phyloP scores from a whole-genome alignment of 139 green algal species.

The Parachlorella kessleri region DNA sequence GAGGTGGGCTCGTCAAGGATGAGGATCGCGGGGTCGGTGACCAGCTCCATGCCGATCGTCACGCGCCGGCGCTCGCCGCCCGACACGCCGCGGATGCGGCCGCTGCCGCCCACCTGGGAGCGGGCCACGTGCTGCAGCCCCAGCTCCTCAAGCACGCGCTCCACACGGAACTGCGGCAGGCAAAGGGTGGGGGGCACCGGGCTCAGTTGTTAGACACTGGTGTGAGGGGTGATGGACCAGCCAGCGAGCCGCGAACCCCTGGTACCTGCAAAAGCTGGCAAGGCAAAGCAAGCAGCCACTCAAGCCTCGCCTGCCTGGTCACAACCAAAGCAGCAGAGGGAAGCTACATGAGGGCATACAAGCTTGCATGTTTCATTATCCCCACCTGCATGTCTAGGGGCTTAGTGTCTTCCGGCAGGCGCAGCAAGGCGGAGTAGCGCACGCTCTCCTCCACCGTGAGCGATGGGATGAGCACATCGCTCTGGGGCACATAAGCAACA shows the following conservation, averaged over 20 bases:
- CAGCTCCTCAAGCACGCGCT: slow-evolving; percentile 53
- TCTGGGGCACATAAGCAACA: slow-evolving; percentile 76
- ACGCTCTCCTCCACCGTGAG: slow-evolving; percentile 81
- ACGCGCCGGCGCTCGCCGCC: slow-evolving; percentile 55
- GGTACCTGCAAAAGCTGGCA: too few relatives aligned
- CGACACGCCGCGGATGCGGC: slow-evolving; percentile 40
- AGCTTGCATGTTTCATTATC: too few relatives aligned
- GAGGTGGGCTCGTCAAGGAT: slow-evolving; percentile 63
- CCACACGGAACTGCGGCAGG: slow-evolving; percentile 41
- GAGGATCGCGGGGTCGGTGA: slow-evolving; percentile 59
- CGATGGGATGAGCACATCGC: slow-evolving; percentile 69
- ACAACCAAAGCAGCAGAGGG: too few relatives aligned
- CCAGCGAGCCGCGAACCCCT: too few relatives aligned
- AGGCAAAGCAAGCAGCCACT: too few relatives aligned
- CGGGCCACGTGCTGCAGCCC: slow-evolving; percentile 47
- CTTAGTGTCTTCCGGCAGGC: slow-evolving; percentile 49
- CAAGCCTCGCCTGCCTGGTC: too few relatives aligned
- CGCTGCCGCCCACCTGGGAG: slow-evolving; percentile 43
- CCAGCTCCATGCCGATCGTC: slow-evolving; percentile 80
- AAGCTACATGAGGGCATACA: too few relatives aligned
- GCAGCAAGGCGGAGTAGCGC: slow-evolving; percentile 63
- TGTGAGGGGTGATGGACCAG: too few relatives aligned
- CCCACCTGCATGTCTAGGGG: slow-evolving; percentile 26
- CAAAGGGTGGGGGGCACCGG: too few relatives aligned
- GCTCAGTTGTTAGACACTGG: too few relatives aligned